Percentiles rank a stretch among this genome's conserved stretches.
Conservation (phyloP, 2,329 filamentous ascomycete genomes). For the Phaeophleospora eucalypticola region DNA sequence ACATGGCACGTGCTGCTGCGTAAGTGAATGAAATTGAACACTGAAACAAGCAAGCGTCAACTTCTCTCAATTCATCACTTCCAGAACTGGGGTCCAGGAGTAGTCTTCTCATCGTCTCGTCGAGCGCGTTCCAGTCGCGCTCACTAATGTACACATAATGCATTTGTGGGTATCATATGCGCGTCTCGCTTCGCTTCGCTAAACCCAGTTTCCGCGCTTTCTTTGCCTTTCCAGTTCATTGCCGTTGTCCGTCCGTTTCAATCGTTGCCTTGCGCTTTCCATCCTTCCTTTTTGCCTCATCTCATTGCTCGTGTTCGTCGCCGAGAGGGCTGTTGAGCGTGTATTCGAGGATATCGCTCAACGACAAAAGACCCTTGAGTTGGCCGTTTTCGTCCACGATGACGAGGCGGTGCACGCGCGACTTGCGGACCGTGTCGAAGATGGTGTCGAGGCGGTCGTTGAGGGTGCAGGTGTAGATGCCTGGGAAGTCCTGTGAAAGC, state of each 20-base stretch:
- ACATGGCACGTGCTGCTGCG: too few relatives aligned
- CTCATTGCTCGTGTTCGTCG: constrained; percentile 21
- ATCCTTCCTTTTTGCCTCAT: neutral
- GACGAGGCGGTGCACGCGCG: constrained; percentile 85
- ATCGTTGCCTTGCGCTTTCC: neutral
- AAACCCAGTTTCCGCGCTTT: too few relatives aligned
- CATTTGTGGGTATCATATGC: neutral
- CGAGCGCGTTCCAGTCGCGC: neutral
- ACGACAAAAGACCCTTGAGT: constrained; percentile 81
- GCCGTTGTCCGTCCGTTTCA: neutral
- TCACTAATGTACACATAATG: neutral
- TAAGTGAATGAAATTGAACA: too few relatives aligned
- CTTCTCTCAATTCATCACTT: neutral
- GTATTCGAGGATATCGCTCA: constrained; percentile 96
- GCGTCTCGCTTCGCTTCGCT: too few relatives aligned
- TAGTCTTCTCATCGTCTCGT: neutral
- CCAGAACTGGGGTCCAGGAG: neutral
- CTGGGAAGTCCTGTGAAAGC: constrained; percentile 71
- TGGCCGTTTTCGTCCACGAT: constrained; percentile 87
- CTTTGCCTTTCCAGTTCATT: neutral
- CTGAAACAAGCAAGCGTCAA: too few relatives aligned
- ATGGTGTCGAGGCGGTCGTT: constrained; percentile 92
- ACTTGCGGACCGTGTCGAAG: constrained; percentile 94
- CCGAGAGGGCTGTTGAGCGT: constrained; percentile 55
- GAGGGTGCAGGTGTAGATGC: constrained; percentile 92